Evolutionary conservation across 1,284 basidiomycete species (phyloP).

Genomic region (Irpex lacteus): DNA sequence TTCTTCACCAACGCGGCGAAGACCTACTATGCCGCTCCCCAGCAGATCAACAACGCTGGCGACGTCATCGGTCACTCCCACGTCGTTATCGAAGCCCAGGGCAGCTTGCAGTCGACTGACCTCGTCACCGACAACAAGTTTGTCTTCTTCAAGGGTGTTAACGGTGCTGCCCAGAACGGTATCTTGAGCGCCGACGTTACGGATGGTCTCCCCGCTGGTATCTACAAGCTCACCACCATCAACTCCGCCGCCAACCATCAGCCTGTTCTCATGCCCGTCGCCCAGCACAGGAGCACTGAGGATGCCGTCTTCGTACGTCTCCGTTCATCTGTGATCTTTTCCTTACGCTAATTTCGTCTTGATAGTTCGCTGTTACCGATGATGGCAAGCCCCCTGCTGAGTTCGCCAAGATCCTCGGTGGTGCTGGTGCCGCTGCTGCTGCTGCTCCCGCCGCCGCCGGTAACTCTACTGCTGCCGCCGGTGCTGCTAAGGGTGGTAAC

Average conservation of each 20-base stretch:
- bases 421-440: constrained; percentile 18
- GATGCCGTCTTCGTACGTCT: constrained; percentile 55
- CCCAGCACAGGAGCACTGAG: constrained; percentile 57
- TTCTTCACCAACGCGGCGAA: constrained; percentile 51
- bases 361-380: constrained; percentile 40
- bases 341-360: constrained; percentile 9
- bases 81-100: constrained; percentile 50
- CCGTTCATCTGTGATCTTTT: constrained; percentile 23
- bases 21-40: constrained; percentile 51
- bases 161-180: constrained; percentile 43
- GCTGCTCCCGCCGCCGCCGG: constrained; percentile 9
- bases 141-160: constrained; percentile 64
- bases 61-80: constrained; percentile 56
- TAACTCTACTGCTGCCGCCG: constrained; percentile 2
- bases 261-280: constrained; percentile 51
- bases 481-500: not conserved
- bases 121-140: constrained; percentile 49
- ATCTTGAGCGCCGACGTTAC: constrained; percentile 45
- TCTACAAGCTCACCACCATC: constrained; percentile 53
- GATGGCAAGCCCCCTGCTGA: constrained; percentile 22
- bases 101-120: constrained; percentile 40
- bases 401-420: constrained; percentile 14
- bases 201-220: constrained; percentile 51
- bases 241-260: constrained; percentile 58
- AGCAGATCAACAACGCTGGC: constrained; percentile 37